phyloP scores from a whole-genome alignment of 768 basidiomycete species.

The Brasilioporus rufonigricans region DNA sequence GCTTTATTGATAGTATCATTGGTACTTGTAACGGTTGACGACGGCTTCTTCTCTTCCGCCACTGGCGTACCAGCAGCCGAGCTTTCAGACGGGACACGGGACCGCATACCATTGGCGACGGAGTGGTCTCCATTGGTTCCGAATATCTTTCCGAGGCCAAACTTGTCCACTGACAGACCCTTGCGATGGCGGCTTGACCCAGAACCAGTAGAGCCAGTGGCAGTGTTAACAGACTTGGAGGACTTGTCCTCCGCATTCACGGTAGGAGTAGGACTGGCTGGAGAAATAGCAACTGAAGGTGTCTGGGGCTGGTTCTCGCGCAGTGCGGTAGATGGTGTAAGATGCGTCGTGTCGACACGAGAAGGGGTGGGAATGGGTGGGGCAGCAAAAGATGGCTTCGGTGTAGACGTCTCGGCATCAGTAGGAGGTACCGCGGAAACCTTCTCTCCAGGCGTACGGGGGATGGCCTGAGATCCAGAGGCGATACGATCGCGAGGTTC shows the following conservation, averaged over 20 bases:
- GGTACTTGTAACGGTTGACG: conserved; percentile 2
- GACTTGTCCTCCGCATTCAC: conserved; percentile 28
- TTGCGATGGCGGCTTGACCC: conserved; percentile 56
- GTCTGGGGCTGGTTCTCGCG: conserved; percentile 31
- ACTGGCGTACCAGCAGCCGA: conserved; percentile 25
- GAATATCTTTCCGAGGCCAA: conserved; percentile 76
- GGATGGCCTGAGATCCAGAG: conserved; percentile 11
- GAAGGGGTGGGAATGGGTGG: conserved; percentile 20
- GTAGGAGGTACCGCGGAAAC: conserved; percentile 9
- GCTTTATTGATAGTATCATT: conserved; percentile 27
- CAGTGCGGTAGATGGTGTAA: conserved; percentile 24
- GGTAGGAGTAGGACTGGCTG: conserved; percentile 42
- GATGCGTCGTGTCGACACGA: conserved; percentile 21
- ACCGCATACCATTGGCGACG: conserved; percentile 32
- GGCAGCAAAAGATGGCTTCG: conserved; percentile 33
- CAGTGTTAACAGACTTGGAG: conserved; percentile 27
- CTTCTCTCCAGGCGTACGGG: conserved; percentile 19
- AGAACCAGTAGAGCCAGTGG: conserved; percentile 36
- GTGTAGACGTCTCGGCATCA: conserved; percentile 5
- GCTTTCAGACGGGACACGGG: conserved; percentile 45
- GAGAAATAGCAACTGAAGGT: conserved; percentile 36
- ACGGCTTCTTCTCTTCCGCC: conserved; percentile 18
- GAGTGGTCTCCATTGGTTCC: conserved; percentile 40
- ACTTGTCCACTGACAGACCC: conserved; percentile 76
- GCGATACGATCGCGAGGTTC: conserved; percentile 16